Base-by-base conservation (phyloP, 2,329 filamentous ascomycete species). In the Pestalotiopsis sp. region DNA sequence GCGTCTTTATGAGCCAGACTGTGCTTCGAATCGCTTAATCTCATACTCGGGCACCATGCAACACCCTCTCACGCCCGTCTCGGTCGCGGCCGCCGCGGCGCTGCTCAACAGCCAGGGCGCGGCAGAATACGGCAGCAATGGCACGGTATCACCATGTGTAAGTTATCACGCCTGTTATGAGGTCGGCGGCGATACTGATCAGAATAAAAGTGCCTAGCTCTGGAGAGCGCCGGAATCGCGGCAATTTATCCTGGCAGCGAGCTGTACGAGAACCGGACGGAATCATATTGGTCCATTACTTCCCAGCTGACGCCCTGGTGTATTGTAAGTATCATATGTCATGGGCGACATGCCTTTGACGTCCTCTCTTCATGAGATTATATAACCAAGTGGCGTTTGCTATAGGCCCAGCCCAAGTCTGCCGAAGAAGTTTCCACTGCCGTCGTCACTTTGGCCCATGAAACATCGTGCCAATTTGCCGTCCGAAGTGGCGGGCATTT, bases 401-500 rank as follows among this genome's bases (percentile, higher is more conserved):
- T 39, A 6, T 12, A 65, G 56, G 57, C 39, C 41, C 66, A 69
- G 45, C 67, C 68, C 2, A 65, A 52, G 23, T 62, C 69, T 1
- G 59, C 70, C 13, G 52, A 67, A 13, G 66, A 70, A 41, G 70
- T 70, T 3, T 61, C 65, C 2, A 41, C 58, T 4, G 52, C 66
- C 11, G 65, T 69, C 13, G 59, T 65, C 9, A 66, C 68, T 49
- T 61, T 72, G 68, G 61, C 73, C 67, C 45, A 72, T 45, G 36
- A 69, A 61, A 69, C 70, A 9, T 36, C 65, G 3, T 71, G 70
- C 61, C 49, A 68, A 25, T 71, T 71, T 17, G 69, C 68, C 14
- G 65, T 71, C n/a, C 68, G 69, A 20, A 65, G 61, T 23, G 69
- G 69, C 12, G 69, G 68, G 17, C 69, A 71, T 52, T 68, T 67